Base-by-base conservation (phyloP, 2,329 filamentous ascomycete genomes). In the Hypoxylon sp. region DNA sequence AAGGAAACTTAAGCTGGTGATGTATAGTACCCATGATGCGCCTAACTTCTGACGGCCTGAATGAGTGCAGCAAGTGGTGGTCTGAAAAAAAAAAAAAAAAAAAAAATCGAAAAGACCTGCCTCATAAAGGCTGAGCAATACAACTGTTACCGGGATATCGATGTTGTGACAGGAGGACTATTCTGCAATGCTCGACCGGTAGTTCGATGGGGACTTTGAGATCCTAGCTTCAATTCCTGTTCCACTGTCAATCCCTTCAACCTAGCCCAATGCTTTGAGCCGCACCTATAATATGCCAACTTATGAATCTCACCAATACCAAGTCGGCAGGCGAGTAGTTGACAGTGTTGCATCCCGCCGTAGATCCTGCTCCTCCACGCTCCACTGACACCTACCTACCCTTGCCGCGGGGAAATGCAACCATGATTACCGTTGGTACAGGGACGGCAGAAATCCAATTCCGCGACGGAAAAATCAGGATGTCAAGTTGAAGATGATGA, bases 401-500 rank as follows among this genome's bases (percentile, higher is more conserved):
- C 53, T 55, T 30, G 20, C 35, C 53, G 27, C 14, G 53, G 53
- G 53, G 53, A 30, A 42, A 55, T 37, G 53, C 35, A 22, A 55
- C 53, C n/a, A 13, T 40, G 35, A 30, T 42, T 55, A 55, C 20
- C 44, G 22, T 42, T 33, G 20, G 53, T n/a, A 20, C 33, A 55
- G 3, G 11, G 5, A n/a, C 20, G 42, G 42, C 20, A 30, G 20
- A 55, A 55, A 37, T 37, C 20, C 35, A 37, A 55, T 40, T 55
- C 53, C 35, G 33, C 51, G n/a, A 40, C n/a, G n/a, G 31, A 55
- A 14, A 55, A 55, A 55, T 27, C 53, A 42, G 13, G 53, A 55
- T 25, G 33, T 42, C 30, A 55, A 27, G 53, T 40, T 33, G 17
- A 20, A 35, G 53, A 55, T 5, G 11, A 55, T 13, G 27, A 22